A percentile compares a stretch with the other conserved stretches of the same genome.
Evolutionary conservation across 495 filamentous ascomycete genomes (phyloP).

Genomic region (Acidomyces sp.): DNA sequence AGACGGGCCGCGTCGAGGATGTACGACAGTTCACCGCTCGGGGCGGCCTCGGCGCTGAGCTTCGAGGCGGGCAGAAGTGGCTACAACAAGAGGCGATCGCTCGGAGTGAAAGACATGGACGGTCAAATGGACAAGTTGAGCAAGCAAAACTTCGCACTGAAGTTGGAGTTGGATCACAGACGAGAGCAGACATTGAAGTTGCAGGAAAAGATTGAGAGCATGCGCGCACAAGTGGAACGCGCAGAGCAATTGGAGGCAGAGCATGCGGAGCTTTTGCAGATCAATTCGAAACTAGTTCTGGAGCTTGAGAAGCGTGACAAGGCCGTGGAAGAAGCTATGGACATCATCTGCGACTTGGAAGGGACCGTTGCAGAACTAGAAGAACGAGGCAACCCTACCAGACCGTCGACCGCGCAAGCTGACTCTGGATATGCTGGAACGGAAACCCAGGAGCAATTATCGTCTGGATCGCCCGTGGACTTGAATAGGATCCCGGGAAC

Average conservation of each 20-base stretch:
- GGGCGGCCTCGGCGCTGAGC: background rate
- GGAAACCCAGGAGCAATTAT: slow-evolving; percentile 15
- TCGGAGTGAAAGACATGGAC: slow-evolving; percentile 23
- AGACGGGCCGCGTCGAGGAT: background rate
- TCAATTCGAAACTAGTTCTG: slow-evolving; percentile 54
- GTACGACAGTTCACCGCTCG: slow-evolving; percentile 18
- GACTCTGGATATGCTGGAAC: slow-evolving; percentile 21
- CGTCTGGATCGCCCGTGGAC: slow-evolving; percentile 17
- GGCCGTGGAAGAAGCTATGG: slow-evolving; percentile 69
- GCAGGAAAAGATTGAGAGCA: slow-evolving; percentile 48
- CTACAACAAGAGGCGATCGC: background rate
- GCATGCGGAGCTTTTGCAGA: slow-evolving; percentile 26
- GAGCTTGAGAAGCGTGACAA: slow-evolving; percentile 66
- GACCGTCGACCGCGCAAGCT: slow-evolving; percentile 17
- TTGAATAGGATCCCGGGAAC: background rate
- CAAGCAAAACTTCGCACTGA: slow-evolving; percentile 84
- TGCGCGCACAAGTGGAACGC: slow-evolving; percentile 35
- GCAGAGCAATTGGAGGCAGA: slow-evolving; percentile 23
- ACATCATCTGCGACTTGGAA: slow-evolving; percentile 65
- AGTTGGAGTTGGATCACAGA: slow-evolving; percentile 68
- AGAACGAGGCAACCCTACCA: slow-evolving; percentile 8
- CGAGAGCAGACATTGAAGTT: slow-evolving; percentile 41
- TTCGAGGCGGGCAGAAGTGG: background rate
- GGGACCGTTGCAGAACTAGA: slow-evolving; percentile 29
- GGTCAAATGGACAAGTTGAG: slow-evolving; percentile 42